Evolutionary conservation across 2,329 filamentous ascomycete genomes (phyloP), one percentile per base, ranked within the genome.

Genomic region (Lecanicillium sp.): DNA sequence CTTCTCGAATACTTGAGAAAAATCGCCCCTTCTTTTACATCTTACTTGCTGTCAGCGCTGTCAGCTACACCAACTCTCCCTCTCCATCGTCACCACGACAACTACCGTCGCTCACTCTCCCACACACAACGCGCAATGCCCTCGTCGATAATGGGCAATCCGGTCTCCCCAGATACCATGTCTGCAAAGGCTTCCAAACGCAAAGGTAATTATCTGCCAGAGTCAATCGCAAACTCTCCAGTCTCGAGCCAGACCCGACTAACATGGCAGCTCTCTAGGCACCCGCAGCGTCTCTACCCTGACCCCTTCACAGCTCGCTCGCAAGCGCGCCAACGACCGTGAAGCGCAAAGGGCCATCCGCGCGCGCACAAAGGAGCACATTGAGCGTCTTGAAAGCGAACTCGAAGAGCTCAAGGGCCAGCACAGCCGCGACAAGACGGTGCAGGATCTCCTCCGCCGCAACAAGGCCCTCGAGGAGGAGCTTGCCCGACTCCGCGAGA

Each of bases 311-410:
- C 89, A 95, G 62, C 75, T 95, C 43, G 85, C 83, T 20, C 84
- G 88, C 60, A 95, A 95, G 68, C 75, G 89, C 47, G 85, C 86
- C 53, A 95, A 95, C 65, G 88, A 95, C 58, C 78, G 88, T 45
- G 86, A 94, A 61, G 88, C 88, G 30, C 88, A 95, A 63, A 76
- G 88, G 35, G 85, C 85, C 30, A 94, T 94, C 46, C 73, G 88
- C 35, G 85, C 88, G 58, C 75, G 88, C 50, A 94, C 88, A 29
- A 90, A 88, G 65, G 78, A 83, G 53, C 84, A 87, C 57, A 94
- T 94, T 51, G 85, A 92, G 55, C 69, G 69, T 16, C 67, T 94
- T 36, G 85, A 94, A 63, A 70, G 70, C 46, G 78, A 83, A 49
- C 81, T 94, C 44, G 73, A 80, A 40, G 83, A 90, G 47, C 73